Percentiles rank a stretch among this genome's conserved stretches.
Conservation (phyloP, 768 basidiomycete genomes). For the Tulasnella sp. region DNA sequence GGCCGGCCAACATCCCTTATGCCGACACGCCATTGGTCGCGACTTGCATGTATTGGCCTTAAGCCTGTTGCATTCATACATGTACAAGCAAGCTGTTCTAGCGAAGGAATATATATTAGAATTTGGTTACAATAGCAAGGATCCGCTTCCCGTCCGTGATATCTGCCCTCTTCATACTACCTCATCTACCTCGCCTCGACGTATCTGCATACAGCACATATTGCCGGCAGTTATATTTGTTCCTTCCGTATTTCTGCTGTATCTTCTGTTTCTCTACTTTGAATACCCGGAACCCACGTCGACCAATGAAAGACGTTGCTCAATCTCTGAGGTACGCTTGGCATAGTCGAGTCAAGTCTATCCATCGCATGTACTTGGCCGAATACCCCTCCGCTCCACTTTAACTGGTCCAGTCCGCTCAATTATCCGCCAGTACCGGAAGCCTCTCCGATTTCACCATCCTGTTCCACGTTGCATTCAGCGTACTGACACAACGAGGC, state of each 20-base stretch:
- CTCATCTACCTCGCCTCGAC: too few species aligned
- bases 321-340: too few species aligned
- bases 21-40: neutral
- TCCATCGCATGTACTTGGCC: too few species aligned
- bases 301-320: neutral
- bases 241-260: neutral
- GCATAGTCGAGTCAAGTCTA: too few species aligned
- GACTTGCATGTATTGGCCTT: conserved; percentile 9
- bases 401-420: too few species aligned
- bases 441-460: too few species aligned
- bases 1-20: neutral
- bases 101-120: neutral
- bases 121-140: neutral
- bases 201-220: conserved; percentile 5
- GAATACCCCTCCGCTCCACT: too few species aligned
- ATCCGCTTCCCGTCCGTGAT: too few species aligned
- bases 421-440: too few species aligned
- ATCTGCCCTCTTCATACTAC: too few species aligned
- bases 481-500: too few species aligned
- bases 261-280: neutral
- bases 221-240: neutral
- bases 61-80: neutral
- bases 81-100: neutral
- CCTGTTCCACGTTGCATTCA: too few species aligned
- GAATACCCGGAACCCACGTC: neutral